phyloP scores from a whole-genome alignment of 2,329 filamentous ascomycete species.

The Exophiala aquamarina region DNA sequence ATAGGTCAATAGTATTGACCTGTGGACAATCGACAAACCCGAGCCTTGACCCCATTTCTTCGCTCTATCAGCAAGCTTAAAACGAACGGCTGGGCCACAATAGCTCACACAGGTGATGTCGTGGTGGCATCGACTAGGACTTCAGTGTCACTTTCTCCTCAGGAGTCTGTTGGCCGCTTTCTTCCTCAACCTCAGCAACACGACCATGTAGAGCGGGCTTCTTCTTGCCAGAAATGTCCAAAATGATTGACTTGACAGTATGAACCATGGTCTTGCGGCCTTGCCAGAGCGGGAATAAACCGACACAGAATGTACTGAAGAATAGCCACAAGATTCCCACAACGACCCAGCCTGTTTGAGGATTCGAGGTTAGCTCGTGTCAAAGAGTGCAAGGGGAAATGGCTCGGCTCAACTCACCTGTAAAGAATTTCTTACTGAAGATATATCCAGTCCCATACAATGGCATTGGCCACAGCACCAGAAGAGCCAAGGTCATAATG shows the following conservation, averaged over 20 bases:
- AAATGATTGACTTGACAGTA: constrained; percentile 61
- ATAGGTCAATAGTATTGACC: too few relatives aligned
- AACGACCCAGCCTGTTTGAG: constrained; percentile 64
- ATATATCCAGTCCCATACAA: constrained; percentile 83
- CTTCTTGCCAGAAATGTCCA: constrained; percentile 55
- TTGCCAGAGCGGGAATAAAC: constrained; percentile 79
- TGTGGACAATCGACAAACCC: too few relatives aligned
- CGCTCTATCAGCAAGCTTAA: too few relatives aligned
- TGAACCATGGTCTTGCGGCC: constrained; percentile 66
- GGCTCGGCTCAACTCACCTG: constrained; percentile 40
- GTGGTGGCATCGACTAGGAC: constrained; percentile 1
- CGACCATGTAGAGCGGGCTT: constrained; percentile 33
- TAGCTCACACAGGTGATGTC: too few relatives aligned
- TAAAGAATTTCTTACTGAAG: constrained; percentile 79
- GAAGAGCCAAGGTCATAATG: constrained; percentile 65
- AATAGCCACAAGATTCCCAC: constrained; percentile 81
- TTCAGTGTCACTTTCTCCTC: constrained; percentile 43
- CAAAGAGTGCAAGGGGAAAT: background rate
- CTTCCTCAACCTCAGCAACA: constrained; percentile 31
- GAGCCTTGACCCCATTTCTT: too few relatives aligned
- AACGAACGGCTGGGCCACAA: too few relatives aligned
- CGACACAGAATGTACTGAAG: constrained; percentile 69
- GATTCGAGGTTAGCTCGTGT: background rate
- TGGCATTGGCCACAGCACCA: constrained; percentile 89
- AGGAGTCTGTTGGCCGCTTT: constrained; percentile 50